These are phyloP conservation scores for Xylariaceae sp. DNA, from an alignment of 2,329 filamentous ascomycete species.

Conservation along the genomic window DNA sequence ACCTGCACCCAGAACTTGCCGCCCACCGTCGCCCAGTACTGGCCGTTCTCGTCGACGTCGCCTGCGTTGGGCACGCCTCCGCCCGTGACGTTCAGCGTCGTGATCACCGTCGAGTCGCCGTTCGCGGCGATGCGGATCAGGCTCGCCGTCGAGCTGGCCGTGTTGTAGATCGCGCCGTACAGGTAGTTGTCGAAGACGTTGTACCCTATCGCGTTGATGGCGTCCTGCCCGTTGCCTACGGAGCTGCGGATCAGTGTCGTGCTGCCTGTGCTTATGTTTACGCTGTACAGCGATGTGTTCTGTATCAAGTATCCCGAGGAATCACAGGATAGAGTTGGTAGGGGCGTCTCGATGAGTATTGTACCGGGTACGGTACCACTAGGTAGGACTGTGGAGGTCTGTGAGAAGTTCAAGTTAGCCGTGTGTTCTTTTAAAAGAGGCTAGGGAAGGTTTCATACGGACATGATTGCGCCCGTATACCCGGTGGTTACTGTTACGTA, in stretches of 20 bases:
- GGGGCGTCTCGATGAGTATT: too few relatives aligned
- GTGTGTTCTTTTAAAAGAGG: too few relatives aligned
- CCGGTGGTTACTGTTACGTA: too few relatives aligned
- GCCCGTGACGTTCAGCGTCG: conserved; percentile 12
- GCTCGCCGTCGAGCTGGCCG: neutral
- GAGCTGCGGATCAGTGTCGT: conserved; percentile 1
- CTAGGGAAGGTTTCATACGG: neutral
- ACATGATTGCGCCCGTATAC: too few relatives aligned
- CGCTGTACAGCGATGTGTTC: neutral
- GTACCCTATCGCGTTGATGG: conserved; percentile 36
- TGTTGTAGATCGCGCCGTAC: conserved; percentile 32
- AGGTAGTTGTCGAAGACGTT: conserved; percentile 34
- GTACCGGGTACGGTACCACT: neutral
- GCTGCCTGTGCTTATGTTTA: conserved; percentile 12
- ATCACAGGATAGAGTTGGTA: neutral
- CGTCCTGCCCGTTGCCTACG: conserved; percentile 16
- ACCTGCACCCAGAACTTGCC: conserved; percentile 23
- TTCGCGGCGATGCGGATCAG: conserved; percentile 33
- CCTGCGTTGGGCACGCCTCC: conserved; percentile 18
- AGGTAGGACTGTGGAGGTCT: neutral
- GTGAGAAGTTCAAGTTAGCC: too few relatives aligned
- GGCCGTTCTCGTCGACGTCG: conserved; percentile 30
- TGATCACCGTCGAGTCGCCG: conserved; percentile 19
- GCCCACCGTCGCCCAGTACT: conserved; percentile 20
- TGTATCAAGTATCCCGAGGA: neutral